Conservation (phyloP, 108 stramenopile species). For the Nannochloropsis granulata region DNA sequence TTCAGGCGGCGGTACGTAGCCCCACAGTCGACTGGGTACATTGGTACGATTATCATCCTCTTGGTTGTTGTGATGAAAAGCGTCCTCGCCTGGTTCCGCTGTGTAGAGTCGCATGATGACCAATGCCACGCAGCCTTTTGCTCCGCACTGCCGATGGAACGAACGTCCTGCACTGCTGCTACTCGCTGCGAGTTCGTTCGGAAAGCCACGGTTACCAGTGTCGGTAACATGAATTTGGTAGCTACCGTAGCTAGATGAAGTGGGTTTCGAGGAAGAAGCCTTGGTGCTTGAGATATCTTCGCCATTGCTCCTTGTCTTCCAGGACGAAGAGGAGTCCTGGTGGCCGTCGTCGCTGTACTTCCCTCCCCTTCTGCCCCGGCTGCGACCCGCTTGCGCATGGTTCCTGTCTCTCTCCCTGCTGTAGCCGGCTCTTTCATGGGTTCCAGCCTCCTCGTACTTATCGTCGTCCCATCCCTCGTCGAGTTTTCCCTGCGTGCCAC, state of each 20-base stretch:
- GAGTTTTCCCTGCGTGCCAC: not conserved
- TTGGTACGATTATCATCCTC: not conserved
- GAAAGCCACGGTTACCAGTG: not conserved
- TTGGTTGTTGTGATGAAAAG: not conserved
- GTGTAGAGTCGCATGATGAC: not conserved
- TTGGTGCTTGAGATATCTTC: not conserved
- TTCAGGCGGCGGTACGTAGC: not conserved
- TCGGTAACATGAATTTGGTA: not conserved
- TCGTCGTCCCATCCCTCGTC: not conserved
- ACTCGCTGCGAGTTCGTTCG: not conserved
- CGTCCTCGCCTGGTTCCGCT: not conserved
- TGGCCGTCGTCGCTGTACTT: not conserved
- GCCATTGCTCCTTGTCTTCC: not conserved
- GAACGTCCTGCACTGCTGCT: not conserved
- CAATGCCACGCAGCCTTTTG: not conserved
- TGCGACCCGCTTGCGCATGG: not conserved
- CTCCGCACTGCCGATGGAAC: not conserved
- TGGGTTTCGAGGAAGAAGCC: too few relatives aligned
- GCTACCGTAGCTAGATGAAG: not conserved
- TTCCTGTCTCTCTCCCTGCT: not conserved
- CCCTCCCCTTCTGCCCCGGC: not conserved
- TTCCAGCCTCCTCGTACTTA: not conserved
- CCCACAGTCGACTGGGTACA: not conserved
- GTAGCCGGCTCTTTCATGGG: not conserved
- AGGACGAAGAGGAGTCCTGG: too few relatives aligned